A percentile compares a stretch with the other conserved stretches of the same genome.
Conservation (phyloP, 768 basidiomycete genomes). For the Macrolepiota fuliginosa region DNA sequence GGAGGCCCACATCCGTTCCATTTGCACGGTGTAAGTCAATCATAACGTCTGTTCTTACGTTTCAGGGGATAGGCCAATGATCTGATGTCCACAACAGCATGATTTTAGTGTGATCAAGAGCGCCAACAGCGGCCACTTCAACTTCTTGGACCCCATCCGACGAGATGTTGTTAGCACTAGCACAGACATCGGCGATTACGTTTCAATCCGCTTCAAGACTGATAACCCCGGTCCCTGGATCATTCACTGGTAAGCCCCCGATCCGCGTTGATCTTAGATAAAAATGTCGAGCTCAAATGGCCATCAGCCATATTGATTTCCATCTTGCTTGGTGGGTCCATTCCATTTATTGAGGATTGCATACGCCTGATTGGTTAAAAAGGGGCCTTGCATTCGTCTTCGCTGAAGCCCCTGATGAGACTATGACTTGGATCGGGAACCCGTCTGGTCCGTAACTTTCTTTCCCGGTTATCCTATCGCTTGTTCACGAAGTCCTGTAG, state of each 20-base stretch:
- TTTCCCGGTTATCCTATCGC: background rate
- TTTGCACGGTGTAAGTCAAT: conserved; percentile 41
- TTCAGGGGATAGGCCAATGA: background rate
- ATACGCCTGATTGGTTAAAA: background rate
- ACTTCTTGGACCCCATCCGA: conserved; percentile 50
- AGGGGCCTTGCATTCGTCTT: conserved; percentile 33
- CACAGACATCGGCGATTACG: conserved; percentile 30
- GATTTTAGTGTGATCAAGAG: conserved; percentile 40
- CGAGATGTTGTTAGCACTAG: conserved; percentile 55
- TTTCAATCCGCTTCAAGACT: conserved; percentile 48
- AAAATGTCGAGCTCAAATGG: background rate
- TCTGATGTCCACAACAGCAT: conserved; percentile 19
- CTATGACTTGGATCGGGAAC: conserved; percentile 8
- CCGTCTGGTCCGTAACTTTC: background rate
- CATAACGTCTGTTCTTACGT: background rate
- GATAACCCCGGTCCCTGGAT: conserved; percentile 54
- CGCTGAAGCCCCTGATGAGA: conserved; percentile 25
- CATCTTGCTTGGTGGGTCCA: background rate
- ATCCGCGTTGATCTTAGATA: background rate
- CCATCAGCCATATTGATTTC: conserved; percentile 9
- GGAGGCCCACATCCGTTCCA: conserved; percentile 39
- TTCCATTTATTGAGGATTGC: background rate
- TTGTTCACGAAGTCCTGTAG: conserved; percentile 2
- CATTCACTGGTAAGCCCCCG: conserved; percentile 40
- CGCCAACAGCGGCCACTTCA: conserved; percentile 34